Base-by-base conservation (phyloP, 2,329 filamentous ascomycete genomes). In the Alternaria brassicae region DNA sequence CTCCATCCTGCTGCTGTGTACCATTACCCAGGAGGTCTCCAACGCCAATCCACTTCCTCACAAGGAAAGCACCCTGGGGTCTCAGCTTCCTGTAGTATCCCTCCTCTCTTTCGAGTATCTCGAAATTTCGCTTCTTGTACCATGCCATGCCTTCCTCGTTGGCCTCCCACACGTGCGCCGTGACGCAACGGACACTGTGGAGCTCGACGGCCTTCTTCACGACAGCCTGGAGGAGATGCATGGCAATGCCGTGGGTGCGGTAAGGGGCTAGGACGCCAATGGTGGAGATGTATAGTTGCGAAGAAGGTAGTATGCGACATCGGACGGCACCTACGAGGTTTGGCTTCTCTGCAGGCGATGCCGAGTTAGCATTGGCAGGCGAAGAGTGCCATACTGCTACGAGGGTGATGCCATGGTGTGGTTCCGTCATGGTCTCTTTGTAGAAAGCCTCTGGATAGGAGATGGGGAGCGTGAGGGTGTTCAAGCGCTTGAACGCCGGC, bases 151-250 rank as follows among this genome's bases (percentile, higher is more conserved):
- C 87, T 48, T 88, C 86, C 17, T 82, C 79, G 56, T 89, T 89
- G 21, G 82, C 83, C 65, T 87, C 86, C 81, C 88, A 89, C 1
- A 89, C 86, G 73, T 89, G 87, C 10, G 87, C 87, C 2, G 84
- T 86, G 19, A 89, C 81, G 13, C 77, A 79, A 10, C 74, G 75
- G 25, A 85, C 81, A 25, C 81, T 81, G 62, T 87, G 83, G 55
- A 82, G 77, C 30, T 79, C 78, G 4, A 83, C 79, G 9, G 63
- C 83, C 78, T 73, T 85, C 79, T 63, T 81, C 68, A 66, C 78
- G 71, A 83, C 65, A 2, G 63, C 62, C 4, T 77, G 69, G 7
- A 89, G 77, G 25, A 89, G 76, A 17, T 83, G 81, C 10, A 83
- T 80, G 3, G 87, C 87, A 23, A 89, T 81, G 0, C 86, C 86